Evolutionary conservation across 2,329 filamentous ascomycete genomes (phyloP).

Genomic region (Aureobasidium sp.): DNA sequence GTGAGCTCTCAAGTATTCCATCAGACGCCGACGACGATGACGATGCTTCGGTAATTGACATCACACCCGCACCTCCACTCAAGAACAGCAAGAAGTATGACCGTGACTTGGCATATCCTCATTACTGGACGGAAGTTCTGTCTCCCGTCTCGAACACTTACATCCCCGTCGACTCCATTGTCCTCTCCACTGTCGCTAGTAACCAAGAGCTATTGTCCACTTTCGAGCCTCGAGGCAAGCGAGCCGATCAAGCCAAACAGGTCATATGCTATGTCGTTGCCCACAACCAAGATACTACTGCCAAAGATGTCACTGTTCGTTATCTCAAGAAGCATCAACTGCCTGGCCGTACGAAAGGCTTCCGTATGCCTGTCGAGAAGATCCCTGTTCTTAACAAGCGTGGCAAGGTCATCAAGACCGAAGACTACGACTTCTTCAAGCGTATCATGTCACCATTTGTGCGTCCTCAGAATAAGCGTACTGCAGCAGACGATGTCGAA

Average conservation of each 20-base stretch:
- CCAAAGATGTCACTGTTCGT: slow-evolving; percentile 88
- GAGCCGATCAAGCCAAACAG: slow-evolving; percentile 79
- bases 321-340: slow-evolving; percentile 76
- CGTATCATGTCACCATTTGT: slow-evolving; percentile 67
- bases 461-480: slow-evolving; percentile 46
- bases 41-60: slow-evolving; percentile 48
- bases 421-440: slow-evolving; percentile 84
- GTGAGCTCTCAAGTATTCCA: slow-evolving; percentile 34
- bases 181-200: slow-evolving; percentile 60
- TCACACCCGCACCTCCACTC: slow-evolving; percentile 39
- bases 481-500: slow-evolving; percentile 69
- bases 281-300: slow-evolving; percentile 73
- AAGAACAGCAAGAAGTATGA: slow-evolving; percentile 53
- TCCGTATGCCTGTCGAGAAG: slow-evolving; percentile 70
- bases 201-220: slow-evolving; percentile 63
- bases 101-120: slow-evolving; percentile 69
- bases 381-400: slow-evolving; percentile 68
- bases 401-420: slow-evolving; percentile 68
- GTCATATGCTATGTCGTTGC: slow-evolving; percentile 84
- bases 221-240: slow-evolving; percentile 74
- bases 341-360: slow-evolving; percentile 84
- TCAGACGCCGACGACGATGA: slow-evolving; percentile 38
- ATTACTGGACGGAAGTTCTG: slow-evolving; percentile 88
- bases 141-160: slow-evolving; percentile 75
- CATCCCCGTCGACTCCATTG: slow-evolving; percentile 67